Evolutionary conservation across 2,329 filamentous ascomycete species (phyloP).

Genomic region (Aspergillus transmontanensis): DNA sequence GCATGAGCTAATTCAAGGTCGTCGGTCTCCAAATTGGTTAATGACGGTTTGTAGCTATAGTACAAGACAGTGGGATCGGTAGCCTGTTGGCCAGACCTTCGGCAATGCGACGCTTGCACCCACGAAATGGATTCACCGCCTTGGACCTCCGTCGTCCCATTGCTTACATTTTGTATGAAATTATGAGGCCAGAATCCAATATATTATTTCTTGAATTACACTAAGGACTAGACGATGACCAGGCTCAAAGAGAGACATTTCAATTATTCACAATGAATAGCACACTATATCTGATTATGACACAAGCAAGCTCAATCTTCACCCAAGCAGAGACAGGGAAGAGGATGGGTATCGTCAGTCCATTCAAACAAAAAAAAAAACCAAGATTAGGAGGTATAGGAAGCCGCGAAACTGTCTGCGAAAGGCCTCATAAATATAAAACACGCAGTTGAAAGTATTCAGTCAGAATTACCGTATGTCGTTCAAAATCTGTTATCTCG

Average conservation of each 20-base stretch:
- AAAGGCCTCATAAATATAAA: background rate
- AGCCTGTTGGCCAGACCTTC: background rate
- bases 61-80: background rate
- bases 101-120: background rate
- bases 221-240: background rate
- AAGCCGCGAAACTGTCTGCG: background rate
- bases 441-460: background rate
- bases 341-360: conserved; percentile 38
- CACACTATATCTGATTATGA: background rate
- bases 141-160: background rate
- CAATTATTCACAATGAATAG: background rate
- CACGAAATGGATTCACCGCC: background rate
- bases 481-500: conserved; percentile 10
- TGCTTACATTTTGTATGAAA: background rate
- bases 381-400: conserved; percentile 2
- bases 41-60: background rate
- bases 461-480: conserved; percentile 21
- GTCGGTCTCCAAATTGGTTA: background rate
- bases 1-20: conserved; percentile 4
- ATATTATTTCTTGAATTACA: background rate
- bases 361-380: conserved; percentile 22
- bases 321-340: conserved; percentile 19
- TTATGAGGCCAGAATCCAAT: background rate
- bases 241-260: background rate
- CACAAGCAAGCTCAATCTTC: background rate